A percentile compares a stretch with the other conserved stretches of the same genome.
phyloP scores from a whole-genome alignment of 148 eudicot species.

The Cornus kousa region DNA sequence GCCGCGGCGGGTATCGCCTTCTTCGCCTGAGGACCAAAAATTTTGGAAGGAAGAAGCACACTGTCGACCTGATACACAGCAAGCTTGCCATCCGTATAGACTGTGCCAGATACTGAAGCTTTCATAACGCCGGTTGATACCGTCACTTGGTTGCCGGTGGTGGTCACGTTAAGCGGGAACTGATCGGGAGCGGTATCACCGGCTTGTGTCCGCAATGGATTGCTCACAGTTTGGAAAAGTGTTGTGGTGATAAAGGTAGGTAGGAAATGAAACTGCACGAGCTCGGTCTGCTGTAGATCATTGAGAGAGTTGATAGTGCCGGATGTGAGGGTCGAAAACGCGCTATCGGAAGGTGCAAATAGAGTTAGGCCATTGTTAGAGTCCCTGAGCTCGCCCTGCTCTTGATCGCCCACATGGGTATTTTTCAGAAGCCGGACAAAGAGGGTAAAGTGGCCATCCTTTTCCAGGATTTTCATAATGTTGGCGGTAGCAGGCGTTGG shows the following conservation, averaged over 20 bases:
- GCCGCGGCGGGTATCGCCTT: too few species aligned
- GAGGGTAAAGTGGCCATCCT: conserved; percentile 75
- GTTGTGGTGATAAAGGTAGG: conserved; percentile 51
- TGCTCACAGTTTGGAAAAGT: conserved; percentile 43
- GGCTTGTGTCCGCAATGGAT: too few species aligned
- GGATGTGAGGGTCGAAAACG: conserved; percentile 62
- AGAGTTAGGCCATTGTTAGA: conserved; percentile 71
- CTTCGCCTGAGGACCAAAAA: conserved; percentile 32
- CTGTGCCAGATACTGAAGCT: conserved; percentile 51
- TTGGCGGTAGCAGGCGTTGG: conserved; percentile 59
- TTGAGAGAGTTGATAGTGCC: conserved; percentile 74
- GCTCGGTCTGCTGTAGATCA: conserved; percentile 63
- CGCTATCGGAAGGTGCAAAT: conserved; percentile 79
- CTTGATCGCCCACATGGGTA: conserved; percentile 53
- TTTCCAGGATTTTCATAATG: conserved; percentile 62
- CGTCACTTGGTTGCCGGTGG: conserved; percentile 73
- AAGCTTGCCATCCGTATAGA: conserved; percentile 68
- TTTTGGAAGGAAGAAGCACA: conserved; percentile 66
- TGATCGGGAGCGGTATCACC: too few species aligned
- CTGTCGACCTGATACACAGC: conserved; percentile 90
- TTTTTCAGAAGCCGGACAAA: conserved; percentile 53
- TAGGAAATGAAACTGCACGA: conserved; percentile 72
- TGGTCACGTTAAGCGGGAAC: conserved; percentile 46
- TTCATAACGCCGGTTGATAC: conserved; percentile 70
- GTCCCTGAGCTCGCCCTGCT: conserved; percentile 83